Evolutionary conservation across 345 rosid species (phyloP), one percentile per base, ranked within the genome.

Genomic region (Hibiscus mutabilis): DNA sequence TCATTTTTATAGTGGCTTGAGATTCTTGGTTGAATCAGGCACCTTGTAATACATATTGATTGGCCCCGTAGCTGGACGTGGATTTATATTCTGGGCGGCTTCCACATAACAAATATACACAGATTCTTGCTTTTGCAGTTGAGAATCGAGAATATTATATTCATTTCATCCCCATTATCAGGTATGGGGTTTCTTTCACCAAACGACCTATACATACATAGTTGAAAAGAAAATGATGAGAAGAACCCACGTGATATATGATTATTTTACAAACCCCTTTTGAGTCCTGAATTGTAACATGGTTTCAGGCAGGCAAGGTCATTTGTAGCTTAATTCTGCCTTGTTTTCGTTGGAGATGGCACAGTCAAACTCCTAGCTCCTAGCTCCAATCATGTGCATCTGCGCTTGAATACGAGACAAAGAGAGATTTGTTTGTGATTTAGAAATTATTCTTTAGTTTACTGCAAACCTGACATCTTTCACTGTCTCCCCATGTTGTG

Each of bases 171-270:
- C 6, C 37, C 68, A 62, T 65, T 35, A 57, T 72, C 58, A 56
- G 79, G 79, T 81, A 52, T 56, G 82, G 79, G 82, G 83, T 75
- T 78, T 78, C 86, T 78, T 78, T 82, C 85, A 14, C 3, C 57
- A 74, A 65, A 57, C 75, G 58, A 27, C 76, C 71, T 4, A n/a
- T n/a, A n/a, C n/a, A n/a, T n/a, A n/a, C n/a, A 31, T 15, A 53
- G 49, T 11, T 3, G n/a, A 69, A 60, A 22, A 51, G n/a, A 33
- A 14, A 11, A 60, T 18, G 5, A 74, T 15, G 29, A 68, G 57
- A 46, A 68, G 57, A 35, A 13, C 42, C 65, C 82, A 79, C 73
- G 80, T 77, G 80, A 71, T 27, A n/a, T 57, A 6, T 31, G 19
- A 27, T 62, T 79, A 74, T 68, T 78, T 47, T 66, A 25, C 27